Conservation (phyloP, 306 rosid species). For the Prunus kanzakura region DNA sequence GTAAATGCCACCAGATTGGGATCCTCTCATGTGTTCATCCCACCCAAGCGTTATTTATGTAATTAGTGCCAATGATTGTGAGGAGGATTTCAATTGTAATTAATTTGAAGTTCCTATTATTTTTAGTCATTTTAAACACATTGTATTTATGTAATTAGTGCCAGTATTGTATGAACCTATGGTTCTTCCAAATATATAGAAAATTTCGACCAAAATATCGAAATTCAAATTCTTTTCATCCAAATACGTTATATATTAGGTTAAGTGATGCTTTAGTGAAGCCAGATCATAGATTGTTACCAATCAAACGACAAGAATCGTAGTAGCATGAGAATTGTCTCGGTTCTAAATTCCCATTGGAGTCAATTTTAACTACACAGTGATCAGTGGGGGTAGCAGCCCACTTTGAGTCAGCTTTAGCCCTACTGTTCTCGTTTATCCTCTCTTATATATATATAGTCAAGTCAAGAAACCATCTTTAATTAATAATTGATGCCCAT, state of each 20-base stretch:
- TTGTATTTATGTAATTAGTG: no score
- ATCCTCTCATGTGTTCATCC: constrained; percentile 14
- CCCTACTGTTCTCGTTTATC: no score
- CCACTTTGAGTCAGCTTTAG: background rate
- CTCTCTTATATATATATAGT: no score
- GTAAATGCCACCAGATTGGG: constrained; percentile 63
- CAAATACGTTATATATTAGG: background rate
- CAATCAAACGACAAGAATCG: background rate
- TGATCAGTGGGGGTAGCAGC: background rate
- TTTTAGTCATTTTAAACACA: background rate
- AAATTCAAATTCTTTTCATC: no score
- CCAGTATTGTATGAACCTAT: no score
- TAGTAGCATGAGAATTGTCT: background rate
- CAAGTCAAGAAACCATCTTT: no score
- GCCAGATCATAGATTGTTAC: background rate
- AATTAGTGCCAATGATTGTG: background rate
- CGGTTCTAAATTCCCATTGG: background rate
- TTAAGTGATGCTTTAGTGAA: background rate
- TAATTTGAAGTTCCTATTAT: background rate
- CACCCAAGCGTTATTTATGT: background rate
- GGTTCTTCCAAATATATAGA: no score
- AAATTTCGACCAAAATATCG: background rate
- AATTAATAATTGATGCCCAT: no score
- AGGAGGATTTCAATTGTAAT: background rate
- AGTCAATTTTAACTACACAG: background rate